Evolutionary conservation across 2,329 filamentous ascomycete genomes (phyloP), one percentile per base, ranked within the genome.

Genomic region (Alternaria sp.): DNA sequence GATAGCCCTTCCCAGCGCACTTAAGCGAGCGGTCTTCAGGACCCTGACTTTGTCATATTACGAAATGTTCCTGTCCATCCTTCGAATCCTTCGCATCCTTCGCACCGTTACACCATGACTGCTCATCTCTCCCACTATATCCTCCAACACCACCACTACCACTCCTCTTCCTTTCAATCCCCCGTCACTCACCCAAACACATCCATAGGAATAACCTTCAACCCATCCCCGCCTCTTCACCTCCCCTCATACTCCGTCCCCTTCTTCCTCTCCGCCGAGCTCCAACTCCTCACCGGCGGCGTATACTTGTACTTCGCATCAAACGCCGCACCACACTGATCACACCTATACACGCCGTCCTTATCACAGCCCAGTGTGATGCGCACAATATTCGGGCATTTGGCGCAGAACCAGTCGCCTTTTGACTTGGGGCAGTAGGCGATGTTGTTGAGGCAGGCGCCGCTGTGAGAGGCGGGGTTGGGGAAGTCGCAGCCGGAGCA

Each of bases 231-330:
- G 4, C 7, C 4, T n/a, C 32, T 11, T 40, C 36, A 40, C 5
- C 36, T 40, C 13, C 49, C 28, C 30, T 52, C 49, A 25, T 52
- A 52, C 26, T 52, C 28, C 13, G 49, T 52, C 28, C 49, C 49
- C 30, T 52, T 52, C 49, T 32, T 36, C 19, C 49, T 40, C 30
- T 52, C 49, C 30, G 28, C 49, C 28, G 49, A 52, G 6, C 49
- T 52, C 49, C 49, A 52, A 13, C 49, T 52, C 19, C 49, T 30
- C 9, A 52, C 49, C 19, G 49, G 49, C 13, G 49, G 49, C 10
- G 49, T 52, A 21, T 52, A 52, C 49, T 52, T 52, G 49, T 40
- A 52, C 28, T 52, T 52, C 36, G 49, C 28, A n/a, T 52, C 49
- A 21, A 52, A 52, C 19, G 49, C 19, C 30, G 49, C 49, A 10